Evolutionary conservation across 2,329 filamentous ascomycete species (phyloP).

Genomic region (Nothophaeocryptopus gaeumannii): DNA sequence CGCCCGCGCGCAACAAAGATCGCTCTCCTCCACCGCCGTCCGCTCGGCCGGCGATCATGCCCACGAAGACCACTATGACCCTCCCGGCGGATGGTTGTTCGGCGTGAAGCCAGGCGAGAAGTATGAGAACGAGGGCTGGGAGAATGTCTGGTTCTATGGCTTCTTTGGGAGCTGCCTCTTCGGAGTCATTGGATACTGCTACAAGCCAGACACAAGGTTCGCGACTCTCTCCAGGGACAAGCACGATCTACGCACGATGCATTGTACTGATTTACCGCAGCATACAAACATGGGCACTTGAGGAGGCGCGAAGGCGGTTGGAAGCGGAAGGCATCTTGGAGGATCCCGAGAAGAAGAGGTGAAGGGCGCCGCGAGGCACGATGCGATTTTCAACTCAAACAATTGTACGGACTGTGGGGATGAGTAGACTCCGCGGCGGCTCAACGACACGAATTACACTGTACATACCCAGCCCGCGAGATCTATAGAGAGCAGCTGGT

Average conservation of each 20-base stretch:
- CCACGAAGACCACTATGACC: conserved; percentile 79
- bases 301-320: conserved; percentile 91
- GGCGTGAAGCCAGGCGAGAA: conserved; percentile 94
- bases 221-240: conserved; percentile 40
- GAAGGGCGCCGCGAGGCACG: background rate
- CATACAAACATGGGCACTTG: conserved; percentile 98
- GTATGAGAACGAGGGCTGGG: conserved; percentile 94
- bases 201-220: conserved; percentile 97
- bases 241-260: background rate
- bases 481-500: conserved; percentile 15
- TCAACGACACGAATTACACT: background rate
- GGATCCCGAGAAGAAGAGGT: conserved; percentile 57
- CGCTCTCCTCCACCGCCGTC: conserved; percentile 33
- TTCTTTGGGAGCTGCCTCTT: conserved; percentile 75
- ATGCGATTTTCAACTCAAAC: background rate
- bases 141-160: conserved; percentile 78
- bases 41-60: conserved; percentile 55
- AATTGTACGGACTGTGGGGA: background rate
- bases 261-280: conserved; percentile 48
- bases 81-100: conserved; percentile 87
- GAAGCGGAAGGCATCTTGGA: conserved; percentile 92
- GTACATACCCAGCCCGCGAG: conserved; percentile 18
- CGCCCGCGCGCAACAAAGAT: conserved; percentile 28
- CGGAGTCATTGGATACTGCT: conserved; percentile 78
- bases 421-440: background rate